A percentile compares a stretch with the other conserved stretches of the same genome.
These are phyloP conservation scores for Bertia moriformis DNA, from an alignment of 2,329 filamentous ascomycete species.

Conservation along the genomic window DNA sequence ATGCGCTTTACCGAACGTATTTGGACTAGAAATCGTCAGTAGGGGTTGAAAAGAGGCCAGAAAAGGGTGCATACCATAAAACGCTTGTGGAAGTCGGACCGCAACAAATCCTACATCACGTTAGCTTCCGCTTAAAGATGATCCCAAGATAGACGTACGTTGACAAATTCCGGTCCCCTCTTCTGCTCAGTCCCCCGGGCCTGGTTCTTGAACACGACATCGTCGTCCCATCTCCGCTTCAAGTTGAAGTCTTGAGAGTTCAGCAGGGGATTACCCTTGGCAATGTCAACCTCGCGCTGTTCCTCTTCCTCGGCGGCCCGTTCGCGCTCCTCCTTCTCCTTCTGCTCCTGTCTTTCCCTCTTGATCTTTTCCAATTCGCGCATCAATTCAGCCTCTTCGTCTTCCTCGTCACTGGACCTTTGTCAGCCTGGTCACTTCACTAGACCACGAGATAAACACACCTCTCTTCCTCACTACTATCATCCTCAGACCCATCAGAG, in stretches of 20 bases:
- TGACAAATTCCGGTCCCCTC: not conserved
- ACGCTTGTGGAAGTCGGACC: not conserved
- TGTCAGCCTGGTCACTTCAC: constrained; percentile 12
- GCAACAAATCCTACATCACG: not conserved
- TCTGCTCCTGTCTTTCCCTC: constrained; percentile 66
- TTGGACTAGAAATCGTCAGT: not conserved
- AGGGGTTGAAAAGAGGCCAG: not conserved
- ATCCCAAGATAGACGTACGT: not conserved
- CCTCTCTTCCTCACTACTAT: constrained; percentile 39
- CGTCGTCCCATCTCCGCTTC: constrained; percentile 90
- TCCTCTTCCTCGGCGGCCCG: constrained; percentile 70
- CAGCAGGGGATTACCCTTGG: constrained; percentile 78
- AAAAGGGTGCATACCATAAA: not conserved
- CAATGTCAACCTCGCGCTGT: constrained; percentile 74
- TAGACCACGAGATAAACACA: constrained; percentile 13
- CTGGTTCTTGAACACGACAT: constrained; percentile 98
- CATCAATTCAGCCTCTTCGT: constrained; percentile 78
- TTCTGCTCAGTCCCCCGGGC: constrained; percentile 23
- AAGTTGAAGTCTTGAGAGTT: constrained; percentile 81
- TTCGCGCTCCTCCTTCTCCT: constrained; percentile 71
- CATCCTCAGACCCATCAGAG: constrained; percentile 40
- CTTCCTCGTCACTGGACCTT: constrained; percentile 57
- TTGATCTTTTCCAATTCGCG: constrained; percentile 90
- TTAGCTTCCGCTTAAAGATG: not conserved
- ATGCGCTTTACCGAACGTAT: not conserved